Base-by-base conservation (phyloP, 2,329 filamentous ascomycete genomes). In the Lizonia empirigonia region DNA sequence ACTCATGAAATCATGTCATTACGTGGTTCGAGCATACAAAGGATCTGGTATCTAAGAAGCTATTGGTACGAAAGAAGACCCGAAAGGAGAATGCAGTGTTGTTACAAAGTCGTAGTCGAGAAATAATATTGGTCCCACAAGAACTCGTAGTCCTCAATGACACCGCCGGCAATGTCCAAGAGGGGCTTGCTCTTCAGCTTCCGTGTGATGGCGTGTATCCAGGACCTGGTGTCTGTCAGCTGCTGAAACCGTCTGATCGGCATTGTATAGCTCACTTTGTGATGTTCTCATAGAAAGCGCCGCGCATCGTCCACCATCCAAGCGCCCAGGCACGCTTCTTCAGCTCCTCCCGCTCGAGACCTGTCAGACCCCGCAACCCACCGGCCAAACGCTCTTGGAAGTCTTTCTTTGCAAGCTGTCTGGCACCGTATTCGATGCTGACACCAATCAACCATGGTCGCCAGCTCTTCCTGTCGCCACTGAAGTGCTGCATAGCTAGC, bases 51-150 rank as follows among this genome's bases (percentile, higher is more conserved):
- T 62, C 59, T 58, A 47, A 56, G 35, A 64, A 61, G 36, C 36
- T 35, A 3, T 27, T 36, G 27, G 36, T 35, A 34, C 29, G 23
- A 24, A 20, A 33, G 44, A 40, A 36, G n/a, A 35, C 18, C 9
- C 10, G 29, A 20, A 36, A 7, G 1, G 4, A 16, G 13, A 2
- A 20, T 10, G 22, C 15, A n/a, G n/a, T 27, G 22, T 27, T 38
- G 29, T 51, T 67, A 83, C 55, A 82, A 60, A 5, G 83, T 87
- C 20, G 83, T 80, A 1, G 84, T 87, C 15, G 84, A 81, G 74
- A 97, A 99, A 75, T 97, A 95, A 74, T 97, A 97, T 65, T 95
- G 92, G 75, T 97, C 91, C 94, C 94, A 99, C 24, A 99, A 80
- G 72, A 95, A 97, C 74, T 96, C 90, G 71, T 99, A 99, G 72